Conservation (phyloP, 2,329 filamentous ascomycete species). For the Neonectria coccinea region DNA sequence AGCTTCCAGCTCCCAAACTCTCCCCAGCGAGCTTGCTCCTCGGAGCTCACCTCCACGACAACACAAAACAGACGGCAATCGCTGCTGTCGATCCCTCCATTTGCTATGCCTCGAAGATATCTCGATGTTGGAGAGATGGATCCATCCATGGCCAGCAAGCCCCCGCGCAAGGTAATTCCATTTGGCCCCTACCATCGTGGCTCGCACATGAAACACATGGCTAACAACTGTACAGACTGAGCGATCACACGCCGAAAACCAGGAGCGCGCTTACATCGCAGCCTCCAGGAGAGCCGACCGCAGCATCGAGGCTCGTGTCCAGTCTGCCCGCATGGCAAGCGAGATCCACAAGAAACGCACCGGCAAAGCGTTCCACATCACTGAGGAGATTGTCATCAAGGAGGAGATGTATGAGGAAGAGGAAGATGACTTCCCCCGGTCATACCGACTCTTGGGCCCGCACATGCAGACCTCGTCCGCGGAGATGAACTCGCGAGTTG, state of each 20-base stretch:
- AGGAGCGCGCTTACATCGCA: constrained; percentile 91
- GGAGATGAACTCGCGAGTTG: constrained; percentile 72
- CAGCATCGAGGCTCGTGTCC: constrained; percentile 86
- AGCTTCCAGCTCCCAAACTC: not conserved
- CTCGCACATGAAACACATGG: not conserved
- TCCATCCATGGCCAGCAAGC: constrained; percentile 47
- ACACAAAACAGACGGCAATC: constrained; percentile 2
- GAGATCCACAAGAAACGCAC: constrained; percentile 90
- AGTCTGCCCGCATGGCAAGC: constrained; percentile 89
- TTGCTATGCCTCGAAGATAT: constrained; percentile 55
- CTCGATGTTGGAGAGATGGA: constrained; percentile 45
- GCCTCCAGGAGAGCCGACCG: constrained; percentile 89
- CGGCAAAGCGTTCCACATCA: constrained; percentile 83
- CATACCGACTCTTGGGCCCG: constrained; percentile 72
- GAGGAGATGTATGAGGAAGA: constrained; percentile 98
- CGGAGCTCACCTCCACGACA: not conserved
- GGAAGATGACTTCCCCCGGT: constrained; percentile 80
- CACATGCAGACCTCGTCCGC: constrained; percentile 70
- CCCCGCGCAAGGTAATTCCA: constrained; percentile 45
- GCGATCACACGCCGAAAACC: constrained; percentile 83
- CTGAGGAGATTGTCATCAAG: constrained; percentile 85
- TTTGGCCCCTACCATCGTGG: not conserved
- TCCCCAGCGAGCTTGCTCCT: not conserved
- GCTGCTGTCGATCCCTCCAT: not conserved
- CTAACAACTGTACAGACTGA: constrained; percentile 66